Evolutionary conservation across 1,284 basidiomycete species (phyloP).

Genomic region (Macrocystidia cucumis): DNA sequence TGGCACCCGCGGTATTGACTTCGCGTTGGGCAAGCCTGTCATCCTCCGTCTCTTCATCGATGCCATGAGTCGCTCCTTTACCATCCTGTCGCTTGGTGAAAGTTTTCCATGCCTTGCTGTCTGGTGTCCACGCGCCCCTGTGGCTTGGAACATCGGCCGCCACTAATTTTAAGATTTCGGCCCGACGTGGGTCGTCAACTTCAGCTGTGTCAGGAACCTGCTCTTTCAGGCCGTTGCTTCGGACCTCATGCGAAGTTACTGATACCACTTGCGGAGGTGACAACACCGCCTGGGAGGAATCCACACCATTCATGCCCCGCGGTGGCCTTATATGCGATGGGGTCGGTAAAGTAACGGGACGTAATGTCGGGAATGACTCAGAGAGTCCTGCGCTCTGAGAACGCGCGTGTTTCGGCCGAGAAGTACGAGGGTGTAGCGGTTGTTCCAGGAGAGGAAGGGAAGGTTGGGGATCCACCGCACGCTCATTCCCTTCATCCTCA

Average conservation of each 20-base stretch:
- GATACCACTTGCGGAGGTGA: slow-evolving; percentile 20
- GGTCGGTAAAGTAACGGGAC: slow-evolving; percentile 58
- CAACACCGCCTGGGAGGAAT: slow-evolving; percentile 24
- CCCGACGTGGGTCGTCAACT: slow-evolving; percentile 44
- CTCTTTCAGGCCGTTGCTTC: slow-evolving; percentile 9
- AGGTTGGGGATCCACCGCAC: slow-evolving; percentile 18
- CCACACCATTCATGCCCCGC: slow-evolving; percentile 25
- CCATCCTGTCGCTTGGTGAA: slow-evolving; percentile 41
- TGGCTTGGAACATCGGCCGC: slow-evolving; percentile 66
- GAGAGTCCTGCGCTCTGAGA: slow-evolving; percentile 34
- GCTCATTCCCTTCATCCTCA: slow-evolving; percentile 43
- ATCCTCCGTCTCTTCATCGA: slow-evolving; percentile 35
- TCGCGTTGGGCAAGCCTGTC: slow-evolving; percentile 9
- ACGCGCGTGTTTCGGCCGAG: slow-evolving; percentile 21
- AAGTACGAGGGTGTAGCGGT: slow-evolving; percentile 22
- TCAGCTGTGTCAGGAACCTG: too few relatives aligned
- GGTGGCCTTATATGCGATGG: slow-evolving; percentile 44
- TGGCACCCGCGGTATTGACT: slow-evolving; percentile 3
- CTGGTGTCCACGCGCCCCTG: slow-evolving; percentile 57
- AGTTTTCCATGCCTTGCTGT: slow-evolving; percentile 55
- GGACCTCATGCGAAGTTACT: too few relatives aligned
- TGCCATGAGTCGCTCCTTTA: slow-evolving; percentile 23
- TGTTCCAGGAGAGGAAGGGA: slow-evolving; percentile 40
- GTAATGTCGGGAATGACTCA: slow-evolving; percentile 48
- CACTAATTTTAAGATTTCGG: slow-evolving; percentile 50